These are phyloP conservation scores for Blastocystis sp. DNA, from an alignment of 352 stramenopile species.

Conservation along the genomic window DNA sequence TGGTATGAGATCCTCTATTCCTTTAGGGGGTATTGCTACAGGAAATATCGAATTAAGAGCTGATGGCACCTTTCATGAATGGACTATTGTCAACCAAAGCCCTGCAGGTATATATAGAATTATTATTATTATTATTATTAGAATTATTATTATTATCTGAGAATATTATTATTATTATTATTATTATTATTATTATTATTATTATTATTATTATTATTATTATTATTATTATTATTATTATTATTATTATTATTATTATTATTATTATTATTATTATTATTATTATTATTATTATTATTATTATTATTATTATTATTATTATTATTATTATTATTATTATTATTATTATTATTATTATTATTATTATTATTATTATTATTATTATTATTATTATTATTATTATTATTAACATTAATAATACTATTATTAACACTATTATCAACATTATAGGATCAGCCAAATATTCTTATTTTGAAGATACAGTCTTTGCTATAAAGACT, in stretches of 20 bases:
- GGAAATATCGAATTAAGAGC: no score
- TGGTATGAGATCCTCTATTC: no score
- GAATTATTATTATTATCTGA: no score
- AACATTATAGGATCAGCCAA: neutral
- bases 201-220: constrained; percentile 5
- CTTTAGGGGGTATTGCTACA: no score
- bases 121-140: no score
- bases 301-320: constrained; percentile 30
- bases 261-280: constrained; percentile 21
- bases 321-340: constrained; percentile 15
- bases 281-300: constrained; percentile 18
- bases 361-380: constrained; percentile 17
- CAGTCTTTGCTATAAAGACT: neutral
- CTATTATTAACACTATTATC: no score
- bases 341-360: constrained; percentile 29
- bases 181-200: no score
- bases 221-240: neutral
- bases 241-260: neutral
- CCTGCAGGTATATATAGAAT: no score
- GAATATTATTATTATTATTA: no score
- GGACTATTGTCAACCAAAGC: no score
- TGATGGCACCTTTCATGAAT: no score
- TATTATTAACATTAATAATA: no score
- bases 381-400: neutral
- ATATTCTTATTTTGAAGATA: neutral